Evolutionary conservation across 331 rosid genomes (phyloP).

Genomic region (Malus hybrid): DNA sequence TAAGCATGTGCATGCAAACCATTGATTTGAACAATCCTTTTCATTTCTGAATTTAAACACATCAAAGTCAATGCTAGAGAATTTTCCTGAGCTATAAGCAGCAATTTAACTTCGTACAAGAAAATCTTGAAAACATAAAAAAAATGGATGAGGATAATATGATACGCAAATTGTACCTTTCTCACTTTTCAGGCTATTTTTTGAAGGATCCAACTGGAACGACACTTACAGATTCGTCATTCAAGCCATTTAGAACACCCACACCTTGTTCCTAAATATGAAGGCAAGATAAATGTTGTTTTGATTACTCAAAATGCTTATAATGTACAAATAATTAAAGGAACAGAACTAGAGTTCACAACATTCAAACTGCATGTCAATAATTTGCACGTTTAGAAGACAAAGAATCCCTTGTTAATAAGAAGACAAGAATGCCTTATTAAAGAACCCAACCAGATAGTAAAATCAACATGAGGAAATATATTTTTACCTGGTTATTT

Average conservation of each 20-base stretch:
- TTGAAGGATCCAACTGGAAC: constrained; percentile 26
- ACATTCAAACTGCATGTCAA: too few species aligned
- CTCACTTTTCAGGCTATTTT: constrained; percentile 24
- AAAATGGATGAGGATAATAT: neutral
- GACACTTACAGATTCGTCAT: constrained; percentile 26
- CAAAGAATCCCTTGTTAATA: too few species aligned
- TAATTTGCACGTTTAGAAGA: too few species aligned
- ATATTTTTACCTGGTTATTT: constrained; percentile 33
- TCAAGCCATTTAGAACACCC: constrained; percentile 24
- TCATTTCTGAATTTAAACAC: neutral
- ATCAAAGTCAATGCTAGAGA: neutral
- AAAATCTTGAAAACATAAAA: neutral
- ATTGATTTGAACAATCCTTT: neutral
- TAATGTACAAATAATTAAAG: neutral
- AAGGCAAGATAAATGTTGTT: neutral
- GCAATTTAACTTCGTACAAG: neutral
- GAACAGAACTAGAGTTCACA: too few species aligned
- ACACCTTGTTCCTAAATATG: constrained; percentile 17
- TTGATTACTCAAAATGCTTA: neutral
- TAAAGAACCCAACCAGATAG: too few species aligned
- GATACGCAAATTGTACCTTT: constrained; percentile 9
- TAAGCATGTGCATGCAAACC: too few species aligned
- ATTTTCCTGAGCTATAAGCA: neutral
- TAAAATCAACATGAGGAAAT: too few species aligned
- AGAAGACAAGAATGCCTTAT: too few species aligned